These are phyloP conservation scores for Leccinum variicolor DNA, from an alignment of 768 basidiomycete species.

Conservation along the genomic window DNA sequence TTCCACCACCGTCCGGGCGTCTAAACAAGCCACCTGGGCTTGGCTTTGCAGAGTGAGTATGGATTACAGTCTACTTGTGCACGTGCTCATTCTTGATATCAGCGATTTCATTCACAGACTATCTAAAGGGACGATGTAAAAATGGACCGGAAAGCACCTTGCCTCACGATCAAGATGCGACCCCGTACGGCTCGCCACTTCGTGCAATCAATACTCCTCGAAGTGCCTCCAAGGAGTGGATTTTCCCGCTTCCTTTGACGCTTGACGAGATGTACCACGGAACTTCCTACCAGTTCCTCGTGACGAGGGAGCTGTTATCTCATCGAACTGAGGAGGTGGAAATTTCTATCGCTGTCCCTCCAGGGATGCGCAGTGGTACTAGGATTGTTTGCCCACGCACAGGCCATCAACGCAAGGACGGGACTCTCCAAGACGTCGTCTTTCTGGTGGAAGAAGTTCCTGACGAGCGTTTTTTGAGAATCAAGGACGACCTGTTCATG, in stretches of 20 bases:
- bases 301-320: slow-evolving; percentile 53
- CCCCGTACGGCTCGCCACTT: slow-evolving; percentile 37
- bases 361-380: slow-evolving; percentile 60
- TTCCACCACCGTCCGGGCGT: slow-evolving; percentile 26
- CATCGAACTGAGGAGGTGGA: slow-evolving; percentile 50
- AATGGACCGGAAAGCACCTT: slow-evolving; percentile 3
- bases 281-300: slow-evolving; percentile 52
- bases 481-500: slow-evolving; percentile 54
- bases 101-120: slow-evolving; percentile 30
- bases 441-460: slow-evolving; percentile 61
- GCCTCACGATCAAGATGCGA: slow-evolving; percentile 14
- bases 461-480: slow-evolving; percentile 54
- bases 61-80: neutral
- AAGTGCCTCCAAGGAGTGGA: slow-evolving; percentile 55
- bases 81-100: slow-evolving; percentile 8
- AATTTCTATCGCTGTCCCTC: slow-evolving; percentile 57
- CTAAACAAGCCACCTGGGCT: slow-evolving; percentile 20
- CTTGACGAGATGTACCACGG: slow-evolving; percentile 63
- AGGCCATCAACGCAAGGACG: slow-evolving; percentile 61
- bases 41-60: slow-evolving; percentile 29
- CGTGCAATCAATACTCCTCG: slow-evolving; percentile 37
- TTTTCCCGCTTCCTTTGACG: slow-evolving; percentile 58
- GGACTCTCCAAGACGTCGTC: slow-evolving; percentile 59
- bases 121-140: slow-evolving; percentile 15
- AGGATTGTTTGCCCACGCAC: slow-evolving; percentile 58